A percentile compares a stretch with the other conserved stretches of the same genome.
Evolutionary conservation across 1,284 basidiomycete species (phyloP).

Genomic region (Bondarzewia mesenterica): DNA sequence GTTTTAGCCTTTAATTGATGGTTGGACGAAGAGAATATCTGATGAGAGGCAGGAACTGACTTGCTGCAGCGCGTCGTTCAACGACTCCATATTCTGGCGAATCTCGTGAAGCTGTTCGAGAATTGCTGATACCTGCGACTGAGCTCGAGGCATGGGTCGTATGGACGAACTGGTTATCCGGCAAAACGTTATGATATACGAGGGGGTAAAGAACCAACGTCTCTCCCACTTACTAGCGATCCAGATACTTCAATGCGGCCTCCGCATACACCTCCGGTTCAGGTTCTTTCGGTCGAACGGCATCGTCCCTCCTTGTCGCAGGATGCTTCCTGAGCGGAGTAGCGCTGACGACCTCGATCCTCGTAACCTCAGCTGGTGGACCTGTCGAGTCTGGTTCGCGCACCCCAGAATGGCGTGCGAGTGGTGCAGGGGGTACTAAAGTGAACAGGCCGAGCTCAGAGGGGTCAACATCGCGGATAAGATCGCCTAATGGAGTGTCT

Average conservation of each 20-base stretch:
- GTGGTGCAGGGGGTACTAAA: slow-evolving; percentile 28
- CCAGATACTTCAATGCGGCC: slow-evolving; percentile 66
- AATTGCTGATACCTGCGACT: slow-evolving; percentile 45
- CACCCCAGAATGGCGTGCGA: slow-evolving; percentile 12
- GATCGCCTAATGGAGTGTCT: slow-evolving; percentile 51
- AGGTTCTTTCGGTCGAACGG: slow-evolving; percentile 33
- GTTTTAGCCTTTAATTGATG: slow-evolving; percentile 22
- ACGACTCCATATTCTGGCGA: slow-evolving; percentile 40
- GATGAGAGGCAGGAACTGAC: slow-evolving; percentile 28
- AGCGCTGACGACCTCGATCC: slow-evolving; percentile 58
- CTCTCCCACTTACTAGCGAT: slow-evolving; percentile 50
- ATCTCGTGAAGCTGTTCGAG: slow-evolving; percentile 44
- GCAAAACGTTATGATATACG: neutral
- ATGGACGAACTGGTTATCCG: slow-evolving; percentile 41
- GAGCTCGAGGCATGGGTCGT: slow-evolving; percentile 64
- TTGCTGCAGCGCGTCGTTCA: slow-evolving; percentile 43
- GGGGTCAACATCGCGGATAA: slow-evolving; percentile 69
- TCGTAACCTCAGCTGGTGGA: slow-evolving; percentile 39
- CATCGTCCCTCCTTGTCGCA: slow-evolving; percentile 29
- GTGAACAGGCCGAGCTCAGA: slow-evolving; percentile 71
- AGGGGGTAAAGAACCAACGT: neutral
- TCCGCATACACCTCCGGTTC: slow-evolving; percentile 68
- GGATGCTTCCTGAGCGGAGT: slow-evolving; percentile 53
- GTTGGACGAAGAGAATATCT: slow-evolving; percentile 9
- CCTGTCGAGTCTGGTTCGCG: slow-evolving; percentile 22